Base-by-base conservation (phyloP, 2,329 filamentous ascomycete species). In the Knufia petricola region DNA sequence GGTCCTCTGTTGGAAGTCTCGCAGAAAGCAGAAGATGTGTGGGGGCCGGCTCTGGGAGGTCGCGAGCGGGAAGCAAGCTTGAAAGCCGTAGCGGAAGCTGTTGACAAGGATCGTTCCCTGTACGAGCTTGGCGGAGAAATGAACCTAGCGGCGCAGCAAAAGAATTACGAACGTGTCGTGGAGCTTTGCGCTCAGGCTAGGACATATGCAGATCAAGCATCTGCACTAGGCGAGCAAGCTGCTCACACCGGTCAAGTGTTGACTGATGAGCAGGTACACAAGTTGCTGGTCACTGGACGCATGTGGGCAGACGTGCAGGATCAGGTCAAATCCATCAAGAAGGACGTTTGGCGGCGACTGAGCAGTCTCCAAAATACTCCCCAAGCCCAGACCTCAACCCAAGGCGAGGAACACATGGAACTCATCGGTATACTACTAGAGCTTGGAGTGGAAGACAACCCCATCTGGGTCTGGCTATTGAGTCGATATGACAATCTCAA, bases 301-400 rank as follows among this genome's bases (percentile, higher is more conserved):
- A 94, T 98, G 84, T 98, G 92, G 92, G 77, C 85, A 54, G 89
- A 95, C 63, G 86, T 95, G 8, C 84, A 94, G 53, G 79, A 86
- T 40, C 90, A 95, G 59, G 81, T 95, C 17, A 81, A 89, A 54
- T 66, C 72, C 1, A 94, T 96, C 69, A 96, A 95, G 68, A 78
- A 86, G 10, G 87, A 95, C 49, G 72, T 94, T 6, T 96, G 92
- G 89, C 82, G 83, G 60, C 82, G 79, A 56, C 73, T 98, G 43
- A 80, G 83, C 32, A 78, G 80, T 30, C 76, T 82, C 8, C 82
- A 88, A 55, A 69, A 61, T 71, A 74, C 56, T 62, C 75, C 54
- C 63, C 76, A 46, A 70, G 80, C 55, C 64, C 70, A 60, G 61
- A 75, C 6, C 64, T 66, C 67, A 2, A 68, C 67, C 2, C 72